Evolutionary conservation across 1,284 basidiomycete genomes (phyloP), one percentile per base, ranked within the genome.

Genomic region (Trametes versicolor): DNA sequence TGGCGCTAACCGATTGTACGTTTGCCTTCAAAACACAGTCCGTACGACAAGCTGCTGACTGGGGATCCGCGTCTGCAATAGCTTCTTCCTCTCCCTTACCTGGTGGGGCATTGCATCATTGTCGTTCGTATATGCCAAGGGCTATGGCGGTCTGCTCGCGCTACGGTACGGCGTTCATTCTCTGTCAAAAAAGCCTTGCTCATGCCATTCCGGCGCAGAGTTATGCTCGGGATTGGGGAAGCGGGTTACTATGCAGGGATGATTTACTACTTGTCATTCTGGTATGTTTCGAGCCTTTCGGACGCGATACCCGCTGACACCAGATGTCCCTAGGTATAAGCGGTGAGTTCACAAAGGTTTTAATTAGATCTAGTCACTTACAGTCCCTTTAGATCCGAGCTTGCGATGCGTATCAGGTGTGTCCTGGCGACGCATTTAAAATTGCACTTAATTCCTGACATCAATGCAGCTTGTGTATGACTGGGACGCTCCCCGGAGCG

Each of bases 191-290:
- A 17, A 8, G 12, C 13, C 32, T 23, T 23, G 2, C 51, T 1
- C 21, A 48, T 49, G 19, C 34, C 34, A 4, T 2, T 8, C 36
- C 8, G 37, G 6, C 5, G 25, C 45, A 78, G 77, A 6, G 73
- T 78, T 4, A 70, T 85, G 7, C 72, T 85, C 65, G 84, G 85
- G 2, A 85, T 86, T 76, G 79, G 79, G 0, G 78, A 80, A 70
- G 84, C 84, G 5, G 84, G 84, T 0, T 86, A 81, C 66, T 85
- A 85, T 65, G 84, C 84, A 0, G 85, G 85, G 2, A 83, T 85
- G 80, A 85, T 86, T 8, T 86, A 86, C 65, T 87, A 86, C 68
- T 72, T 87, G 29, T 85, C 84, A 0, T 86, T 86, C 72, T 86
- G 85, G 85, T 72, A 45, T 7, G 65, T 57, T 15, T 2, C 19